These are phyloP conservation scores for Quercus cerris DNA, from an alignment of 306 rosid species.

Conservation along the genomic window DNA sequence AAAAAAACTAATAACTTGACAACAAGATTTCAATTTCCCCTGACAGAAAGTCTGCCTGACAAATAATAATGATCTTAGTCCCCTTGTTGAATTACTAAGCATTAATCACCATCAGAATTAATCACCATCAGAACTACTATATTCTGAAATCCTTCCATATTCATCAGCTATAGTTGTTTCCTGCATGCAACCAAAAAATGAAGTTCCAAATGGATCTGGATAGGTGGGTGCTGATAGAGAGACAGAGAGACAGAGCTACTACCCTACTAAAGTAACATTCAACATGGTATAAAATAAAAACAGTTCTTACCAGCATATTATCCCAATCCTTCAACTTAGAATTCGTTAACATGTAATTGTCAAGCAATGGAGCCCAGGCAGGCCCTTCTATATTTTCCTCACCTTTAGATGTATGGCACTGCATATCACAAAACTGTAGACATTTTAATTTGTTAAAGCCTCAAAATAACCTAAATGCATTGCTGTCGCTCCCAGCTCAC, in stretches of 20 bases:
- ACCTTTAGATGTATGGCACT: constrained; percentile 43
- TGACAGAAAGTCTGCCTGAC: neutral
- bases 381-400: constrained; percentile 62
- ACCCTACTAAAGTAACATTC: neutral
- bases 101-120: constrained; percentile 66
- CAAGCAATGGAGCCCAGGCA: constrained; percentile 90
- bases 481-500: neutral
- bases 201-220: neutral
- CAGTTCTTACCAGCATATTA: constrained; percentile 59
- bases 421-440: constrained; percentile 13
- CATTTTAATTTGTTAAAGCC: constrained; percentile 6
- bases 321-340: constrained; percentile 86
- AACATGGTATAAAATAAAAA: neutral
- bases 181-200: constrained; percentile 28
- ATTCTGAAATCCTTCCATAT: constrained; percentile 44
- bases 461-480: neutral
- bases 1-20: neutral
- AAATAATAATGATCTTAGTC: neutral
- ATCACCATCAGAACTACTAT: constrained; percentile 69
- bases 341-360: constrained; percentile 82
- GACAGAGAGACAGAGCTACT: neutral
- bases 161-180: constrained; percentile 50
- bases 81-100: constrained; percentile 11
- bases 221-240: neutral
- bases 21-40: neutral